Evolutionary conservation across 2,329 filamentous ascomycete species (phyloP), one percentile per base, ranked within the genome.

Genomic region (Nigrospora sphaerica): DNA sequence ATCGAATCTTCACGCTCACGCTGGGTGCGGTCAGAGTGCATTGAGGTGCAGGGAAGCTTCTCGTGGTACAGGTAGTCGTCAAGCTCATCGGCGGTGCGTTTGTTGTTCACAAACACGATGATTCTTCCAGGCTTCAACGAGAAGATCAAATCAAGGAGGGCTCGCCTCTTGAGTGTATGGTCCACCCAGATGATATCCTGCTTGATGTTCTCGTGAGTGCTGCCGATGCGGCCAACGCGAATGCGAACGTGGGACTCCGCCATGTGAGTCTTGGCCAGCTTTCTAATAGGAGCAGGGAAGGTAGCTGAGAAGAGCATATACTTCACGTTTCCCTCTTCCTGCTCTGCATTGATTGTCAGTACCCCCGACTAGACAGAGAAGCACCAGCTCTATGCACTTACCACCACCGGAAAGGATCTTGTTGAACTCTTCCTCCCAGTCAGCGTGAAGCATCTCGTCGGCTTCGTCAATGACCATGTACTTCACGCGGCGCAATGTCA

Each of bases 271-370:
- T 80, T 82, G 12, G 91, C 92, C 13, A 97, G 69, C 19, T 85
- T 75, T 31, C 90, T 88, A 52, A 88, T 81, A 0, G 71, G 72
- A 69, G 86, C 90, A 36, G 91, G 88, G 66, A 98, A 97, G 0
- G 93, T 97, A 1, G 93, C 93, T 0, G 90, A 95, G 64, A 97
- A 97, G 71, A 98, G 85, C 67, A 95, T 75, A 63, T 82, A 84
- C 46, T 75, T 78, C 56, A 83, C 68, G 51, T 78, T 77, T 3
- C 77, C 89, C 47, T 86, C 81, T 50, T 95, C 81, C 54, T 95
- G 70, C 65, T 81, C 75, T 95, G 70, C 73, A 49, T 4, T 47
- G 18, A 17, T 18, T 37, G 49, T 66, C 23, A 44, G 42, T 37
- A 16, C 12, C 23, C 23, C 17, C 31, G 23, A 37, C 10, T 6